Evolutionary conservation across 2,329 filamentous ascomycete genomes (phyloP), one percentile per base, ranked within the genome.

Genomic region (Aspergillus chevalieri): DNA sequence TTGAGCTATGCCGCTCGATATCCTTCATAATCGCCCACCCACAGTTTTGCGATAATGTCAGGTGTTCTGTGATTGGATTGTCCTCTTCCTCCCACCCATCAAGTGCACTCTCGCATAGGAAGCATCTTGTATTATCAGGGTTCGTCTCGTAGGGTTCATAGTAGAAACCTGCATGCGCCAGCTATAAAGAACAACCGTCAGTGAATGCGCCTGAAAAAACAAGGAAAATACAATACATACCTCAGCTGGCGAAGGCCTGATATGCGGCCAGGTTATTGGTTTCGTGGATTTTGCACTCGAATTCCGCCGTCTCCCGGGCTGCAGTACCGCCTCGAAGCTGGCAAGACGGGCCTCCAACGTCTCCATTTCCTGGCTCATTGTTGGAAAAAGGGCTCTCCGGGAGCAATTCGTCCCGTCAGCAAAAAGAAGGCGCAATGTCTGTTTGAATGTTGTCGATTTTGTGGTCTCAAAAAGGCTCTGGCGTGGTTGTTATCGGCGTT

Each of bases 71-170:
- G 4, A 94, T 75, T 0, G 93, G 89, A 52, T 89, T 82, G 65
- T 98, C 93, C 19, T 84, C 83, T 36, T 85, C 78, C 62, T 97
- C 92, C 93, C 93, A 98, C 52, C 90, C 91, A 65, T 94, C 90
- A 10, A 98, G 78, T 48, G 85, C 82, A 65, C 89, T 87, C 54
- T 83, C 76, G 72, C 93, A 98, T 34, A 90, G 78, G 69, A 94
- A 97, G 68, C 93, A 98, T 58, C 83, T 81, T 44, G 88, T 88
- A 68, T 97, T 97, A 68, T 98, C 93, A 34, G 85, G 85, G 62
- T 84, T 87, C 43, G 82, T 79, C 46, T 81, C 77, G 12, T 81
- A 82, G 2, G 93, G 92, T 52, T 84, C 81, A 72, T 89, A 97
- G 72, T 86, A 93, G 73, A 98, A 95, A 34, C 93, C 93, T 49